phyloP scores from a whole-genome alignment of 1,284 basidiomycete species.

The Pseudozyma thailandica region DNA sequence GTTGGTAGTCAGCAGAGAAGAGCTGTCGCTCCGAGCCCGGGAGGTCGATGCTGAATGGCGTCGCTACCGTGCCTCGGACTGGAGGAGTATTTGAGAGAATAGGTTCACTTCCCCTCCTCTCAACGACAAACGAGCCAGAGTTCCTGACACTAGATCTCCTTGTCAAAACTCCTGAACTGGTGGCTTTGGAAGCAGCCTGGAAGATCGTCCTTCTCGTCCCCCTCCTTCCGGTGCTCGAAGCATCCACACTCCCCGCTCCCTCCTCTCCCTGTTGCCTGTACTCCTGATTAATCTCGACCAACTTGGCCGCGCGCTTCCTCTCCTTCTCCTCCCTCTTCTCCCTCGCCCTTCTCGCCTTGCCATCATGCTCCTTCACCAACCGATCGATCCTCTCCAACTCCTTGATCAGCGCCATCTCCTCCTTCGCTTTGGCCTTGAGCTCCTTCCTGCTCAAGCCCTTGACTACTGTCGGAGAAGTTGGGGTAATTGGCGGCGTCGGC shows the following conservation, averaged over 20 bases:
- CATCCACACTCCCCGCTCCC: background rate
- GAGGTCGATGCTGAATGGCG: background rate
- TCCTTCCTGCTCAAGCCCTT: conserved; percentile 39
- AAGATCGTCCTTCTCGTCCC: conserved; percentile 32
- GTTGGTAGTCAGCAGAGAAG: too few species aligned
- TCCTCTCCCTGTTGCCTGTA: background rate
- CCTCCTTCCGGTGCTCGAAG: background rate
- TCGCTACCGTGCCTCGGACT: background rate
- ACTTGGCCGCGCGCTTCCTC: conserved; percentile 20
- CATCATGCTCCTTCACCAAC: conserved; percentile 55
- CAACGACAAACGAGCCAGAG: conserved; percentile 5
- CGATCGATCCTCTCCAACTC: conserved; percentile 46
- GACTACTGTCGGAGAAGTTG: conserved; percentile 7
- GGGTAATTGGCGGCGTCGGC: conserved; percentile 7
- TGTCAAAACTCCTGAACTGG: conserved; percentile 8
- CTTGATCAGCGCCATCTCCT: conserved; percentile 52
- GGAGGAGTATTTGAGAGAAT: background rate
- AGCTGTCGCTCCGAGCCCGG: background rate
- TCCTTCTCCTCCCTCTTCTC: conserved; percentile 34
- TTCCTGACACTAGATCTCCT: conserved; percentile 17
- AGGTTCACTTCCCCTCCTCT: conserved; percentile 18
- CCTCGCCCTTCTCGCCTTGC: conserved; percentile 33
- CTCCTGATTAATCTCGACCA: conserved; percentile 12
- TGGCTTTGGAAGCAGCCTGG: conserved; percentile 16
- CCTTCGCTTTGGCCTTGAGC: conserved; percentile 48